Conservation (phyloP, 768 basidiomycete species). For the Suillus discolor region DNA sequence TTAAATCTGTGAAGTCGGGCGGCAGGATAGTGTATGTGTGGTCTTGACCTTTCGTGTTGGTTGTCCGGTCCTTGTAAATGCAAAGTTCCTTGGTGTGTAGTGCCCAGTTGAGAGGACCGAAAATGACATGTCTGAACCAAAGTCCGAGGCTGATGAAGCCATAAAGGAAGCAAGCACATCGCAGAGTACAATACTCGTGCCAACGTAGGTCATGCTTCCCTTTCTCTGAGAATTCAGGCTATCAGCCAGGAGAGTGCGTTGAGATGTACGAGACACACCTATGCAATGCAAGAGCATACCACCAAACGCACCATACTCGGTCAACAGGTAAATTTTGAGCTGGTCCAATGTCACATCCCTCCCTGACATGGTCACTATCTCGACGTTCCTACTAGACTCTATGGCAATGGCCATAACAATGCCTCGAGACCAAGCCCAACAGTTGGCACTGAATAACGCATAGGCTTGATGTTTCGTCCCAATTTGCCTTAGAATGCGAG, state of each 20-base stretch:
- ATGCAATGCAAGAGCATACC: not conserved
- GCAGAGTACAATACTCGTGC: not conserved
- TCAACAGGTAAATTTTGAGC: constrained; percentile 1
- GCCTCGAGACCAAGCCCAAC: constrained; percentile 7
- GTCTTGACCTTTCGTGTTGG: not conserved
- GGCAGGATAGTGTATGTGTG: not conserved
- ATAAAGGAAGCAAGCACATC: not conserved
- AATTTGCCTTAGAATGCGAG: not conserved
- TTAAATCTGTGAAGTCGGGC: not conserved
- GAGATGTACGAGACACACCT: not conserved
- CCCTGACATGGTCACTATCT: not conserved
- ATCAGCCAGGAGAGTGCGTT: not conserved
- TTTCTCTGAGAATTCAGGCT: not conserved
- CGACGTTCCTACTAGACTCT: not conserved
- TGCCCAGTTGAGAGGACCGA: constrained; percentile 4
- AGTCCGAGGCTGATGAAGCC: not conserved
- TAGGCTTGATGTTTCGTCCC: not conserved
- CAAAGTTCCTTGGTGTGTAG: not conserved
- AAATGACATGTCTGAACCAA: not conserved
- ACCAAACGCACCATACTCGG: constrained; percentile 2
- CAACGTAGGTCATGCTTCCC: not conserved
- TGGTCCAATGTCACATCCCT: not conserved
- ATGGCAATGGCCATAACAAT: not conserved
- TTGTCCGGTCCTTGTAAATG: not conserved
- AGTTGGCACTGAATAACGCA: constrained; percentile 4